Evolutionary conservation across 805 yeast genomes (phyloP).

Genomic region (Cyberlindnera mrakii): DNA sequence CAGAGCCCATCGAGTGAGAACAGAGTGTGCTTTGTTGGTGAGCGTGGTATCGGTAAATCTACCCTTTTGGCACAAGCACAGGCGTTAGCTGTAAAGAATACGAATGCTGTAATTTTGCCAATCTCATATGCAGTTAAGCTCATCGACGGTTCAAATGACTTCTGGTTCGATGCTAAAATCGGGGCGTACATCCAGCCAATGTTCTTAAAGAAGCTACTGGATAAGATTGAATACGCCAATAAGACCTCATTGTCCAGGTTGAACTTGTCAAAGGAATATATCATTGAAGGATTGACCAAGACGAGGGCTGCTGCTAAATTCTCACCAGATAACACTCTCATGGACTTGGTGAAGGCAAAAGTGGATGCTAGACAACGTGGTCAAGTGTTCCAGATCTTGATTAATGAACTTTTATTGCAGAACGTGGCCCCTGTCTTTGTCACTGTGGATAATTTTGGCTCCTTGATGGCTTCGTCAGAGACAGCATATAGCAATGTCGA

Average conservation of each 20-base stretch:
- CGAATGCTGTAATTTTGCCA: conserved; percentile 49
- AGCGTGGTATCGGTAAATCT: conserved; percentile 75
- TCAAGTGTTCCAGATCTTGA: conserved; percentile 44
- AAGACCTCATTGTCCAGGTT: conserved; percentile 30
- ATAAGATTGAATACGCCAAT: conserved; percentile 45
- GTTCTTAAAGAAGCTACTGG: conserved; percentile 56
- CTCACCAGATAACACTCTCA: conserved; percentile 28
- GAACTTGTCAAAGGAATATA: conserved; percentile 28
- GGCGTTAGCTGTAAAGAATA: conserved; percentile 40
- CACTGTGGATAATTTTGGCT: conserved; percentile 71
- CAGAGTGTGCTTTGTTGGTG: conserved; percentile 57
- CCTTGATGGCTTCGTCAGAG: conserved; percentile 45
- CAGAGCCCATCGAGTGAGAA: conserved; percentile 33
- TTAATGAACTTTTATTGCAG: conserved; percentile 52
- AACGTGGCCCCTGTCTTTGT: conserved; percentile 50
- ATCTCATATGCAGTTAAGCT: conserved; percentile 55
- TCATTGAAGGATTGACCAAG: conserved; percentile 28
- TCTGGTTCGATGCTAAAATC: conserved; percentile 43
- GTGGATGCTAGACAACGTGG: conserved; percentile 34
- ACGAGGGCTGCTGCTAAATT: conserved; percentile 27
- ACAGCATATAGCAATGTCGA: conserved; percentile 57
- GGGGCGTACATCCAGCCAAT: conserved; percentile 69
- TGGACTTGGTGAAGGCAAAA: conserved; percentile 37
- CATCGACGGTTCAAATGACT: conserved; percentile 71
- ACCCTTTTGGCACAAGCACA: conserved; percentile 65